phyloP scores from a whole-genome alignment of 2,329 filamentous ascomycete genomes.

The Sarocladiaceae sp. region DNA sequence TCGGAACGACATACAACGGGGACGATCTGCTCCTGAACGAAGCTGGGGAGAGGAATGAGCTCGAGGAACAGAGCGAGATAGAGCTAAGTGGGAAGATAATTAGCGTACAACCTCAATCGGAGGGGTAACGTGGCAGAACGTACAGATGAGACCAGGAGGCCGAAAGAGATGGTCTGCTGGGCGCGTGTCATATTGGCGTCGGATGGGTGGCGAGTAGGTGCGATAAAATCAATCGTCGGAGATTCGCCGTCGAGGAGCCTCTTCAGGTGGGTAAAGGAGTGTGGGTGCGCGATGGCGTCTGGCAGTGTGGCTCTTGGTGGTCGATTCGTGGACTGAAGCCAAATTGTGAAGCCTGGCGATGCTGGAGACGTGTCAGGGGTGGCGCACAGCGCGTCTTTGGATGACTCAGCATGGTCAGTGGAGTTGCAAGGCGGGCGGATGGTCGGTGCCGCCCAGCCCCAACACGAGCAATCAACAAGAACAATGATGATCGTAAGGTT shows the following conservation, averaged over 20 bases:
- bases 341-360: background rate
- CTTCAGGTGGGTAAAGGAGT: background rate
- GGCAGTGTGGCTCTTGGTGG: background rate
- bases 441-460: no score
- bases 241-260: background rate
- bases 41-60: constrained; percentile 72
- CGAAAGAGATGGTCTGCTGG: constrained; percentile 84
- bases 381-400: constrained; percentile 2
- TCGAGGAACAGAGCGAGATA: constrained; percentile 85
- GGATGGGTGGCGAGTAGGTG: background rate
- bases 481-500: no score
- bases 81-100: constrained; percentile 58
- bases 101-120: constrained; percentile 12
- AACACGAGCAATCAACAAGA: no score
- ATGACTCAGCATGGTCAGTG: constrained; percentile 3
- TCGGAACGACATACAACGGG: constrained; percentile 74
- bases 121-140: constrained; percentile 20
- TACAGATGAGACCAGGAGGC: constrained; percentile 85
- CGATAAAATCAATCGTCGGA: background rate
- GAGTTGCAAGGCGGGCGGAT: no score
- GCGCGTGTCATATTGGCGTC: constrained; percentile 92
- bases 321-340: background rate
- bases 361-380: constrained; percentile 8
- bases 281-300: constrained; percentile 5
- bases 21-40: constrained; percentile 79